phyloP scores from a whole-genome alignment of 2,329 filamentous ascomycete species.

The Claviceps pazoutovae region DNA sequence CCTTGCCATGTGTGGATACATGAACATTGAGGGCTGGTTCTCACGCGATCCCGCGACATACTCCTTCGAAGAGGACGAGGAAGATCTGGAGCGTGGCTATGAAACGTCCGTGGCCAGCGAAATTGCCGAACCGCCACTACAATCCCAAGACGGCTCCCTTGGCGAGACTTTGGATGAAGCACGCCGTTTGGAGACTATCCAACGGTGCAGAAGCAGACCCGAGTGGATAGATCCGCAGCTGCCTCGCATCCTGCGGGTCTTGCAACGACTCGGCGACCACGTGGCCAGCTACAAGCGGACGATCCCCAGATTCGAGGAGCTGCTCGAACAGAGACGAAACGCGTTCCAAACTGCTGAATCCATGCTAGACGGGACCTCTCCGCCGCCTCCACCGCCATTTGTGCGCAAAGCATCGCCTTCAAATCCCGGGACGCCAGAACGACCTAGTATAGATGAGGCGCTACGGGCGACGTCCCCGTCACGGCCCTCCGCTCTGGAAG shows the following conservation, averaged over 20 bases:
- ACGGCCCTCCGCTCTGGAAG: conserved; percentile 41
- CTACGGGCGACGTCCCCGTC: conserved; percentile 36
- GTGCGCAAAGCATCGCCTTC: conserved; percentile 16
- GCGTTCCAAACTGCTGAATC: conserved; percentile 48
- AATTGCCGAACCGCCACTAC: background rate
- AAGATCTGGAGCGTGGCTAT: conserved; percentile 9
- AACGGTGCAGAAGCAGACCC: conserved; percentile 38
- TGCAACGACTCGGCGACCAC: conserved; percentile 49
- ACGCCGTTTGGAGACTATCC: conserved; percentile 31
- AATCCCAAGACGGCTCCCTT: background rate
- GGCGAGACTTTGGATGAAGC: conserved; percentile 11
- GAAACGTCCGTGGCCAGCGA: conserved; percentile 6
- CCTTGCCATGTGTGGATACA: conserved; percentile 70
- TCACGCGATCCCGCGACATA: conserved; percentile 55
- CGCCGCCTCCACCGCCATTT: conserved; percentile 11
- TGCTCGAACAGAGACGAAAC: conserved; percentile 51
- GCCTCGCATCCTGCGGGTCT: conserved; percentile 39
- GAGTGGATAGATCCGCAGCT: conserved; percentile 36
- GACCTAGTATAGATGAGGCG: conserved; percentile 27
- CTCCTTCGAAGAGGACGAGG: conserved; percentile 30
- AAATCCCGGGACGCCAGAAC: conserved; percentile 25
- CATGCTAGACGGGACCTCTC: conserved; percentile 21
- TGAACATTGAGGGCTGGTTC: conserved; percentile 84
- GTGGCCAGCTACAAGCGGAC: conserved; percentile 46
- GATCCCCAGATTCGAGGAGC: conserved; percentile 58